Evolutionary conservation across 2,329 filamentous ascomycete genomes (phyloP), one percentile per base, ranked within the genome.

Genomic region (Byssochlamys sp.): DNA sequence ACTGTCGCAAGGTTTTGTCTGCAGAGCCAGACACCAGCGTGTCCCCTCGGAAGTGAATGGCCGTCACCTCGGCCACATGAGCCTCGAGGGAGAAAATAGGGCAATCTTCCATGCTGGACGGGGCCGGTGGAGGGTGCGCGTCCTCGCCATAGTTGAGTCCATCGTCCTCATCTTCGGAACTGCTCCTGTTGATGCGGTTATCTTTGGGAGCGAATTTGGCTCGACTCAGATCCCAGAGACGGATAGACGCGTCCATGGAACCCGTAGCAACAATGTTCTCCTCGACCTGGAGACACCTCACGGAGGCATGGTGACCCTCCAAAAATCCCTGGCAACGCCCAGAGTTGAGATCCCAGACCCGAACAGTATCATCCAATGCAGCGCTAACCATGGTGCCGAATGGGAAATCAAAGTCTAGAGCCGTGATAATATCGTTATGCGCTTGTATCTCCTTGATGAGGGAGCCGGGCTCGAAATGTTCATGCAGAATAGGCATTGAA

Each of bases 1-100:
- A 99, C 72, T 99, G 94, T 51, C 94, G 86, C 57, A 99, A 79
- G 1, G 94, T 99, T 80, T 99, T 99, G 77, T 99, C 94, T 0
- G 94, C 88, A 6, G 92, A 97, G 11, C 94, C 94, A 1, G 94
- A 99, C 31, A 99, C 91, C 14, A 99, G 81, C 0, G 90, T 91
- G 64, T 96, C 87, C 57, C 89, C 89, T 59, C 86, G 83, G 76
- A 99, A 95, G 74, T 97, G 87, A 26, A 99, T 80, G 6, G 94
- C 92, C 11, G 94, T 97, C 62, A 99, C 87, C 76, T 96, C 92
- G 62, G 90, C 92, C 27, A 99, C 86, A 68, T 99, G 94, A 0
- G 92, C 88, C 71, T 90, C 86, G 27, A 99, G 81, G 0, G 90
- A 90, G 71, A 89, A 92, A n/a, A 97, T 78, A 12, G 87, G 86